A percentile compares a stretch with the other conserved stretches of the same genome.
Conservation (phyloP, 495 filamentous ascomycete genomes). For the Aspergillus incahuasiensis region DNA sequence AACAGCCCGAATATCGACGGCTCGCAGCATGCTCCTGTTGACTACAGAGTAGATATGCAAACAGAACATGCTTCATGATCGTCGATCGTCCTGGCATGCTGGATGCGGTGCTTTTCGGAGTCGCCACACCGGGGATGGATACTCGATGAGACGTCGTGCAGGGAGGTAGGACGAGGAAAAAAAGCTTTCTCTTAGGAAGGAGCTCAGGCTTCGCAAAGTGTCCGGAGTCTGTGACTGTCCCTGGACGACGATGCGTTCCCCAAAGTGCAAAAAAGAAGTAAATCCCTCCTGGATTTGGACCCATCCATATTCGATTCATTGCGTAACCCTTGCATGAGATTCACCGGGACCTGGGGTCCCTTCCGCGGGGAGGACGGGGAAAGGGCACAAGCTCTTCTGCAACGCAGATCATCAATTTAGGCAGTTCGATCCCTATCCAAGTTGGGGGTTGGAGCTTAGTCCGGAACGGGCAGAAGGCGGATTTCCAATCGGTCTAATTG, state of each 20-base stretch:
- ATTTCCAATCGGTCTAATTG: conserved; percentile 18
- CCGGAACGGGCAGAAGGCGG: conserved; percentile 12
- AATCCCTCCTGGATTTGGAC: conserved; percentile 4
- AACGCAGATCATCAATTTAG: conserved; percentile 14
- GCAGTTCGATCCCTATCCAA: conserved; percentile 10
- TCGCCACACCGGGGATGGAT: neutral
- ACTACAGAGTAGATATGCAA: neutral
- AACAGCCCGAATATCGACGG: too few relatives aligned
- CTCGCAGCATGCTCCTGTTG: too few relatives aligned
- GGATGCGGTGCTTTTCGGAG: neutral
- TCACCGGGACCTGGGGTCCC: conserved; percentile 1
- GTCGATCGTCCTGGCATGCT: neutral
- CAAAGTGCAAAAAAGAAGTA: conserved; percentile 1
- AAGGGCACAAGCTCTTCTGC: conserved; percentile 1
- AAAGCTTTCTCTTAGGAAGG: neutral
- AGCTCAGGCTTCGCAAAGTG: neutral
- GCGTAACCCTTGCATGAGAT: conserved; percentile 22
- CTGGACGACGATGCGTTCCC: neutral
- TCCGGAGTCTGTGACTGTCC: neutral
- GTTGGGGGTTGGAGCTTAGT: neutral
- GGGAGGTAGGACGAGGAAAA: neutral
- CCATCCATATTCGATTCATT: conserved; percentile 13
- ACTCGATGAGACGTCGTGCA: neutral
- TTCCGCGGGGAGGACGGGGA: conserved; percentile 1
- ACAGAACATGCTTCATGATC: neutral